Percentiles rank a stretch among this genome's conserved stretches.
phyloP scores from a whole-genome alignment of 495 filamentous ascomycete genomes.

The Penicillium pancosmium region DNA sequence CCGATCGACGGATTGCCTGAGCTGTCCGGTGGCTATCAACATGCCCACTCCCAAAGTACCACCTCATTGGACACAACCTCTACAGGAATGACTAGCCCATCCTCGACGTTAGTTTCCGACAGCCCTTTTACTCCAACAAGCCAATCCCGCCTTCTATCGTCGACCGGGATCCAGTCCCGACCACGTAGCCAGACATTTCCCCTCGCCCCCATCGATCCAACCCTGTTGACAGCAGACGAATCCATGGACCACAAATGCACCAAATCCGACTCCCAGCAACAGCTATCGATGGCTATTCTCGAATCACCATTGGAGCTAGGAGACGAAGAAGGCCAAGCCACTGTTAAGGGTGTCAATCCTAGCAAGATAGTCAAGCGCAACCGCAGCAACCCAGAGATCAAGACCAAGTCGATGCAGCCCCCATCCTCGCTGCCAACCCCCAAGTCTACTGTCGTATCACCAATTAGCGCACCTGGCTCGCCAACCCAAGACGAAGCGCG shows the following conservation, averaged over 20 bases:
- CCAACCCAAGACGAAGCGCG: constrained; percentile 91
- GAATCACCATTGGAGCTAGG: constrained; percentile 70
- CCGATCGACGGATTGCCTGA: constrained; percentile 54
- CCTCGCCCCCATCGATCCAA: constrained; percentile 65
- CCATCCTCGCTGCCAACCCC: constrained; percentile 26
- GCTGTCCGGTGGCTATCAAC: constrained; percentile 54
- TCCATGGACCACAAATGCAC: constrained; percentile 64
- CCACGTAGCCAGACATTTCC: constrained; percentile 94
- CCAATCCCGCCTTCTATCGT: constrained; percentile 61
- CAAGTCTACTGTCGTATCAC: constrained; percentile 42
- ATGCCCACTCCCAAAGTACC: constrained; percentile 59
- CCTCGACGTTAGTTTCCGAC: constrained; percentile 80
- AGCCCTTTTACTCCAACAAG: constrained; percentile 71
- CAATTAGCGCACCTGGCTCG: constrained; percentile 50
- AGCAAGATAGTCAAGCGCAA: constrained; percentile 46
- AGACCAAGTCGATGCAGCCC: constrained; percentile 51
- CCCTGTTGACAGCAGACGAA: constrained; percentile 67
- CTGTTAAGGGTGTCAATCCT: constrained; percentile 25
- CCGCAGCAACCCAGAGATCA: constrained; percentile 49
- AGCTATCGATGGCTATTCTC: constrained; percentile 63
- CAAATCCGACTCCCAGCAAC: constrained; percentile 57
- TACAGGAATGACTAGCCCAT: constrained; percentile 76
- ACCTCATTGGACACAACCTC: constrained; percentile 66
- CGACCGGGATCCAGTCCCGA: constrained; percentile 60
- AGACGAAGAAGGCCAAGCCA: constrained; percentile 21